These are phyloP conservation scores for Linnemannia hyalina DNA, from an alignment of 192 early-diverging fungal genomes.

Conservation along the genomic window DNA sequence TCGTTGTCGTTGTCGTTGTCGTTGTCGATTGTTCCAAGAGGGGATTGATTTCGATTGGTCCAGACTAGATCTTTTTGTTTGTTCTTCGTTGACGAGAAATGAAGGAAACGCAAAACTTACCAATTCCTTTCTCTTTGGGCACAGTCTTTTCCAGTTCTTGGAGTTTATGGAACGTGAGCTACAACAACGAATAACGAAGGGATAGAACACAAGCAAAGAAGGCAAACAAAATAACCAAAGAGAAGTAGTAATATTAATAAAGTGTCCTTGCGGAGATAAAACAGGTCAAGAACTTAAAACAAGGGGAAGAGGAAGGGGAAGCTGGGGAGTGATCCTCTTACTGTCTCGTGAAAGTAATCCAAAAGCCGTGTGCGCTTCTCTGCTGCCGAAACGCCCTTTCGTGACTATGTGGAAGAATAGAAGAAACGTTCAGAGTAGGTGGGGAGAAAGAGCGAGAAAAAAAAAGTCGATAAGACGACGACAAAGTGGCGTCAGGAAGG, in stretches of 20 bases:
- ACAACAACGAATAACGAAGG: background rate
- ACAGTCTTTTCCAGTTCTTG: constrained; percentile 90
- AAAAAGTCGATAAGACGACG: background rate
- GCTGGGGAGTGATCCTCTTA: constrained; percentile 23
- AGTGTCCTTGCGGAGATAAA: background rate
- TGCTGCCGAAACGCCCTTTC: constrained; percentile 62
- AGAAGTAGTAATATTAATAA: background rate
- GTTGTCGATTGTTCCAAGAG: background rate
- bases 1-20: background rate
- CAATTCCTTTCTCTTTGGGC: constrained; percentile 85
- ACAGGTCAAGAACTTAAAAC: background rate
- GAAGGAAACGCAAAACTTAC: constrained; percentile 49
- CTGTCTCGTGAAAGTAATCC: constrained; percentile 66
- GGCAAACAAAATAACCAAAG: background rate
- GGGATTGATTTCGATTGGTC: background rate
- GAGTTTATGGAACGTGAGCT: constrained; percentile 81
- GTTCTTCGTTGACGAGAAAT: too few species aligned
- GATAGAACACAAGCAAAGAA: background rate
- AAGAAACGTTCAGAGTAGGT: background rate
- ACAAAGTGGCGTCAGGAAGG: background rate
- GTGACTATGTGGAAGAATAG: constrained; percentile 51
- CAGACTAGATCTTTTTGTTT: too few species aligned
- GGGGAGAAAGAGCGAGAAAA: background rate
- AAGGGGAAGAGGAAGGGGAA: background rate
- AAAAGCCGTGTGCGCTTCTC: constrained; percentile 66